phyloP scores from a whole-genome alignment of 352 stramenopile genomes.

The Phytopythium helicoides region DNA sequence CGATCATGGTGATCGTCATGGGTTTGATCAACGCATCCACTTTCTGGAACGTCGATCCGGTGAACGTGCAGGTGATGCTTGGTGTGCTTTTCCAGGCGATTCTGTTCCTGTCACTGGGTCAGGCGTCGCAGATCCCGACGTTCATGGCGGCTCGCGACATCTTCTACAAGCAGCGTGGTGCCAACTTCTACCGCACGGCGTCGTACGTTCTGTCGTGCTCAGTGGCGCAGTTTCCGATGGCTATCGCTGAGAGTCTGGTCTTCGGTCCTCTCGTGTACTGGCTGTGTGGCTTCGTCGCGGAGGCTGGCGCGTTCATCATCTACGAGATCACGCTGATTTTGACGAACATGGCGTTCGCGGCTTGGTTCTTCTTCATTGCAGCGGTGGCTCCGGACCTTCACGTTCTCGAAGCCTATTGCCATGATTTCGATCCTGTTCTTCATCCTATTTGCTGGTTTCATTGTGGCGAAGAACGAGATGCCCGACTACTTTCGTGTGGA shows the following conservation, averaged over 20 bases:
- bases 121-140: constrained; percentile 65
- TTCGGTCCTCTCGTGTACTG: constrained; percentile 85
- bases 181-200: constrained; percentile 74
- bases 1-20: constrained; percentile 39
- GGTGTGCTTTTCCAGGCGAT: constrained; percentile 75
- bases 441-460: constrained; percentile 51
- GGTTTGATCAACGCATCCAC: constrained; percentile 32
- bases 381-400: constrained; percentile 17
- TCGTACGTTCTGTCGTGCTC: constrained; percentile 59
- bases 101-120: constrained; percentile 73
- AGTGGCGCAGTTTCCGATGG: constrained; percentile 61
- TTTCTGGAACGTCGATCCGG: constrained; percentile 45
- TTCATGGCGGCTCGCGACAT: constrained; percentile 61
- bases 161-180: constrained; percentile 81
- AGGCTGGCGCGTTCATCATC: constrained; percentile 29
- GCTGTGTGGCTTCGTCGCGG: constrained; percentile 54
- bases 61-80: constrained; percentile 40
- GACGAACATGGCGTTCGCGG: constrained; percentile 35
- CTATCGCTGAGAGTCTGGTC: constrained; percentile 55
- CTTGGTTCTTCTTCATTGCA: constrained; percentile 52
- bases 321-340: constrained; percentile 44
- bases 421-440: constrained; percentile 36
- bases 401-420: constrained; percentile 30
- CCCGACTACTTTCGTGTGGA: constrained; percentile 41
- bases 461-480: constrained; percentile 41